Evolutionary conservation across 495 filamentous ascomycete species (phyloP).

Genomic region (Lophiotrema nucula): DNA sequence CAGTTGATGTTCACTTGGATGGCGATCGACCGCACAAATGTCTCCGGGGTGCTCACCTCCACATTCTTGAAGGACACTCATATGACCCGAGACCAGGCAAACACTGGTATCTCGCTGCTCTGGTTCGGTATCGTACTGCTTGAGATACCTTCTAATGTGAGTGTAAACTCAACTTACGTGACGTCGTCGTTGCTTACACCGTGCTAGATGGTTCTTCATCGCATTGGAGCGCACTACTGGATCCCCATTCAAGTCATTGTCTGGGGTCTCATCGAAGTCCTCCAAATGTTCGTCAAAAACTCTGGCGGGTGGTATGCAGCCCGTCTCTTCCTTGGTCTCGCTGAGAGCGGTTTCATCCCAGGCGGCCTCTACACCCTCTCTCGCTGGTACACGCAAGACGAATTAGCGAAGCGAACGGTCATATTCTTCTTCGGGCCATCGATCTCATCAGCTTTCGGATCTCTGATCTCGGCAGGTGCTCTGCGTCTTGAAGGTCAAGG

Average conservation of each 20-base stretch:
- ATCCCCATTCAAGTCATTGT: constrained; percentile 51
- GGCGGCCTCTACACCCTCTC: constrained; percentile 59
- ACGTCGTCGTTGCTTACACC: no score
- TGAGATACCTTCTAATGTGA: constrained; percentile 51
- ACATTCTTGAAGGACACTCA: constrained; percentile 33
- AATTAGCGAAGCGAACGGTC: constrained; percentile 54
- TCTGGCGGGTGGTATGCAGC: constrained; percentile 53
- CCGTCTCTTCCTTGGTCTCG: constrained; percentile 53
- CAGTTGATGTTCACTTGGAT: background rate
- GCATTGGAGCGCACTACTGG: constrained; percentile 55
- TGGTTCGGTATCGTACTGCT: constrained; percentile 57
- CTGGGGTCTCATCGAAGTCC: constrained; percentile 53
- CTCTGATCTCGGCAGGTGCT: constrained; percentile 50
- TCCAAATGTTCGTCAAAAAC: constrained; percentile 57
- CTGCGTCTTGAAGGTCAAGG: constrained; percentile 51
- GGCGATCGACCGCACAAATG: background rate
- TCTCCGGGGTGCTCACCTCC: background rate
- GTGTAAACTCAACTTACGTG: constrained; percentile 5
- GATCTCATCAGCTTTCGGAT: constrained; percentile 53
- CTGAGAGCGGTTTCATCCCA: constrained; percentile 61
- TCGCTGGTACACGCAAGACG: constrained; percentile 59
- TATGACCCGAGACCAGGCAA: constrained; percentile 59
- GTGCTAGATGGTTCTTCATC: constrained; percentile 57
- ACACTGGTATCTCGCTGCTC: constrained; percentile 56
- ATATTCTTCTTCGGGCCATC: constrained; percentile 57